These are phyloP conservation scores for Debaryomyces fabryi DNA, from an alignment of 1,139 yeast genomes.

Conservation along the genomic window DNA sequence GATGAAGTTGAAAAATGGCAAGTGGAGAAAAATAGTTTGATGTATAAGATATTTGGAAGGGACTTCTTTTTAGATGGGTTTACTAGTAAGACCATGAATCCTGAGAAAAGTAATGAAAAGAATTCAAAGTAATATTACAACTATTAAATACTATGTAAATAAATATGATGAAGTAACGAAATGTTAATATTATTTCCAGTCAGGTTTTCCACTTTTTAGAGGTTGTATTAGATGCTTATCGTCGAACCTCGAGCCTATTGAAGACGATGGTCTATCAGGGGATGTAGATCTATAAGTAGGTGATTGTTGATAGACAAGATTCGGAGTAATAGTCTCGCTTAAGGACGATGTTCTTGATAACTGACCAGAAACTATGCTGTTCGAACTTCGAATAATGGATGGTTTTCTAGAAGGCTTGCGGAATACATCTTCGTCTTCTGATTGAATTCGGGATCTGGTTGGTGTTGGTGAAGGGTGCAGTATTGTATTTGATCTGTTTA, in stretches of 20 bases:
- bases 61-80: slow-evolving; percentile 51
- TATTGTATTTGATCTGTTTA: slow-evolving; percentile 3
- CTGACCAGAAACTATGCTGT: not conserved
- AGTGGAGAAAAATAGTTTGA: slow-evolving; percentile 39
- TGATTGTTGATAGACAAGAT: slow-evolving; percentile 12
- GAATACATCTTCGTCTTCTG: slow-evolving; percentile 6
- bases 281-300: slow-evolving; percentile 30
- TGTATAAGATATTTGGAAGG: slow-evolving; percentile 45
- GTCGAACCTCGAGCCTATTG: slow-evolving; percentile 41
- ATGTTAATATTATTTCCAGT: slow-evolving; percentile 27
- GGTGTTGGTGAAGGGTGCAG: slow-evolving; percentile 11
- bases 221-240: slow-evolving; percentile 37
- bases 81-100: slow-evolving; percentile 45
- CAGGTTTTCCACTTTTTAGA: slow-evolving; percentile 24
- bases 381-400: not conserved
- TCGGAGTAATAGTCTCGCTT: slow-evolving; percentile 13
- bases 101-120: slow-evolving; percentile 3
- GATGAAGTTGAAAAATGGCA: slow-evolving; percentile 46
- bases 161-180: slow-evolving; percentile 5
- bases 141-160: slow-evolving; percentile 7
- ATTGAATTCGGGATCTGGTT: slow-evolving; percentile 3
- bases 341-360: slow-evolving; percentile 6
- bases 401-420: slow-evolving; percentile 7
- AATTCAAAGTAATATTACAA: slow-evolving; percentile 5
- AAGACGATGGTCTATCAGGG: slow-evolving; percentile 38